Base-by-base conservation (phyloP, 495 filamentous ascomycete species). In the Alectoria sarmentosa region DNA sequence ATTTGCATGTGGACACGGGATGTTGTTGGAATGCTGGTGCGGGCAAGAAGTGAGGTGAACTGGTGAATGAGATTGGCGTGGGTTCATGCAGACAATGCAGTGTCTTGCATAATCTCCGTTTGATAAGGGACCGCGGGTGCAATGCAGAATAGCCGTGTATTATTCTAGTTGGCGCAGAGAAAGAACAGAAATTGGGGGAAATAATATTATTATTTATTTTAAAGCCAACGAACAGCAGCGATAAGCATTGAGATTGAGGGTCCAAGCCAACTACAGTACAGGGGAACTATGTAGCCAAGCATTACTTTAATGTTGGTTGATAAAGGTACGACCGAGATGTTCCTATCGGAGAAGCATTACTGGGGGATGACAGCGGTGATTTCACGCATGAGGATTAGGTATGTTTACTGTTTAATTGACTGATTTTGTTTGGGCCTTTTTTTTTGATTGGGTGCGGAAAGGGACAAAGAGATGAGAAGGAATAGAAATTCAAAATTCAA, bases 81-180 rank as follows among this genome's bases (percentile, higher is more conserved):
- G 23, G 48, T 52, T 39, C 49, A 38, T 32, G 38, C 7, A 42
- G 52, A 54, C 37, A 19, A 63, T 41, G 17, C 28, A 39, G 30
- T 41, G 36, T 56, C 52, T 48, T 64, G 62, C 62, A 64, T 64
- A 48, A 64, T 64, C 62, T 44, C 36, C 39, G 62, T 39, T 58
- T 23, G 39, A 64, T 48, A 58, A n/a, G n/a, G n/a, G n/a, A n/a
- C n/a, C n/a, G n/a, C n/a, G 62, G 54, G 30, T 34, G 30, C 42
- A 28, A 41, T 15, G 42, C 62, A 64, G 13, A 64, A 64, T 64
- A 58, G 11, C 55, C 62, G 30, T 64, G 52, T 64, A 17, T 26
- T 32, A 5, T 5, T 19, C 28, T 34, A n/a, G 15, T 58, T 37
- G 19, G 39, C 14, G 19, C 32, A 42, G 34, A 28, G 44, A 39